Evolutionary conservation across 768 basidiomycete species (phyloP).

Genomic region (Auricularia heimuer): DNA sequence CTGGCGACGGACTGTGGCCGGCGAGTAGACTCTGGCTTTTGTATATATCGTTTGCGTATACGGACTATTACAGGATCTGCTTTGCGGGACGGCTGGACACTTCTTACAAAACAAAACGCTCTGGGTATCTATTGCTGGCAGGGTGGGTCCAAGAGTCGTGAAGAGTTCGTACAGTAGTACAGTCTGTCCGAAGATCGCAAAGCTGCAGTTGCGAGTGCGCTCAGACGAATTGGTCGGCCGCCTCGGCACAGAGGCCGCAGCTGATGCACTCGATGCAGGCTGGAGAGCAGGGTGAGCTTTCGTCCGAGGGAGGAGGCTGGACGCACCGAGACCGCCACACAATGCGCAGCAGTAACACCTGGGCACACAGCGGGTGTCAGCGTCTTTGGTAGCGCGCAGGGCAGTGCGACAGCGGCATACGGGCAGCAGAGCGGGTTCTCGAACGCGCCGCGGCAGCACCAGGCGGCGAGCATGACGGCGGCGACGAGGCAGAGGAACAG

Average conservation of each 20-base stretch:
- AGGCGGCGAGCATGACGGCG: conserved; percentile 49
- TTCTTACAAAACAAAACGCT: no score
- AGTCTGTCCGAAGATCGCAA: no score
- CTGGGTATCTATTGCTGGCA: no score
- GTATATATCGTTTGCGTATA: no score
- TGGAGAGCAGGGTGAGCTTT: conserved; percentile 14
- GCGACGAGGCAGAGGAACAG: conserved; percentile 44
- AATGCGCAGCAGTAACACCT: conserved; percentile 67
- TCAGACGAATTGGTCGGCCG: conserved; percentile 17
- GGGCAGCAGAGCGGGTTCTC: conserved; percentile 34
- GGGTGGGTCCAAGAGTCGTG: no score
- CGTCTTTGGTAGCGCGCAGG: no score
- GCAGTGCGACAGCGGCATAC: background rate
- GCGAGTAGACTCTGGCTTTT: no score
- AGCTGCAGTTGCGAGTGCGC: background rate
- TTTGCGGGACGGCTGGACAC: no score
- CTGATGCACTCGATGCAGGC: conserved; percentile 61
- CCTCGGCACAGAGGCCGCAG: conserved; percentile 59
- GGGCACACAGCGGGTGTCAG: background rate
- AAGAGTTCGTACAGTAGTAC: no score
- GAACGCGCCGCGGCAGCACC: conserved; percentile 57
- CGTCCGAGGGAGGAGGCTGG: background rate
- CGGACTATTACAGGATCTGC: no score
- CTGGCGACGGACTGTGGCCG: no score
- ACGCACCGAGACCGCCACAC: conserved; percentile 55